Evolutionary conservation across 371 early-diverging fungal genomes (phyloP).

Genomic region (Batrachochytrium dendrobatidis): DNA sequence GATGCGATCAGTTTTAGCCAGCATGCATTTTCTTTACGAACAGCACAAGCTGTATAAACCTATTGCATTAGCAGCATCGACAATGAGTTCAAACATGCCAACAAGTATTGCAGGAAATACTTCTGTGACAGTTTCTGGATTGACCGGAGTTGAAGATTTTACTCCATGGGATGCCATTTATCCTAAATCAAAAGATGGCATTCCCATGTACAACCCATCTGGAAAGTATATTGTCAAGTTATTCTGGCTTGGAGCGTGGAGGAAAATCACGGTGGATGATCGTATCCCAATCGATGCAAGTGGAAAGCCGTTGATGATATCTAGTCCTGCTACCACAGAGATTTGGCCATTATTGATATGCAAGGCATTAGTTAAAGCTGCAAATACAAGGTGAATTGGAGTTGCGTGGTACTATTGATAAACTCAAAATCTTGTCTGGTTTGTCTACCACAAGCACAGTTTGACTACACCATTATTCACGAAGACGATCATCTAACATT

Average conservation of each 20-base stretch:
- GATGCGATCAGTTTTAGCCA: conserved; percentile 28
- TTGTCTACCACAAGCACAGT: not conserved
- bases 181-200: conserved; percentile 47
- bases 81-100: too few relatives aligned
- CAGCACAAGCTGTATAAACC: conserved; percentile 22
- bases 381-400: conserved; percentile 27
- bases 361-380: conserved; percentile 48
- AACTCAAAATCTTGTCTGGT: not conserved
- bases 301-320: conserved; percentile 31
- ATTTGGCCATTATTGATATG: conserved; percentile 46
- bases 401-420: not conserved
- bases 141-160: conserved; percentile 23
- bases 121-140: not conserved
- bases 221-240: conserved; percentile 50
- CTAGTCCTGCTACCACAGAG: conserved; percentile 28
- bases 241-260: conserved; percentile 46
- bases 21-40: conserved; percentile 38
- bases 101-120: conserved; percentile 1
- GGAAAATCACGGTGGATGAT: conserved; percentile 47
- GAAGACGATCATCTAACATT: not conserved
- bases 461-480: not conserved
- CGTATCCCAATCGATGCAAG: conserved; percentile 42
- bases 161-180: conserved; percentile 47
- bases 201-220: conserved; percentile 37
- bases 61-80: conserved; percentile 8